Base-by-base conservation (phyloP, 2,329 filamentous ascomycete species). In the Grosmannia penicillata region DNA sequence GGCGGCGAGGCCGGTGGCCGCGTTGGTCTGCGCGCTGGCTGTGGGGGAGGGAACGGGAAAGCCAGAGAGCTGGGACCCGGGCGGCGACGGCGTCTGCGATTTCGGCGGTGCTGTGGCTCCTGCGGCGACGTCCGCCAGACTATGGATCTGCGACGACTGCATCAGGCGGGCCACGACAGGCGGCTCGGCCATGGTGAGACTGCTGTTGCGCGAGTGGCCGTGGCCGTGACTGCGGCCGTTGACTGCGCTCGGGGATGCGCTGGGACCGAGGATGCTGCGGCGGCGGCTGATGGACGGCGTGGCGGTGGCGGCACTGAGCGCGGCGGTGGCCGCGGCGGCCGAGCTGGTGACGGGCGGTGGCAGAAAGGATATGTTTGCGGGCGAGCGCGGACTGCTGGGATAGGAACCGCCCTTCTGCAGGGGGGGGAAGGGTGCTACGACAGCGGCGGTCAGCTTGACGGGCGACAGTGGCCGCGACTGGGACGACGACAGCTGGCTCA, bases 401-500 rank as follows among this genome's bases (percentile, higher is more conserved):
- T 36, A 42, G 8, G 37, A 32, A 10, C 11, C 6, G 27, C 26
- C 40, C 22, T 39, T 39, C 13, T 39, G 39, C 4, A 45, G 27
- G 1, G 42, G 27, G 11, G 41, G 28, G 22, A 23, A 43, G 1
- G 39, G 22, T 1, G 37, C 19, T 3, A 24, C 31, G 3, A 29
- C n/a, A n/a, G n/a, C n/a, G n/a, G n/a, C 3, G 2, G 43, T 15
- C 9, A 55, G 47, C 48, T 71, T 76, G 24, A 60, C 55, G 3
- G 73, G 72, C 4, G 73, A 76, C 13, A 55, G 47, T 10, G 72
- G 65, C 33, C 70, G 60, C 29, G 61, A 59, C 2, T 53, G 44
- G 3, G 52, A 17, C 17, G 34, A 10, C 14, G 6, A 24, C n/a
- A 1, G 29, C 10, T 18, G 14, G n/a, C n/a, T n/a, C n/a, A n/a